Evolutionary conservation across 139 green algal species (phyloP).

Genomic region (Chlamydomonas asymmetrica): DNA sequence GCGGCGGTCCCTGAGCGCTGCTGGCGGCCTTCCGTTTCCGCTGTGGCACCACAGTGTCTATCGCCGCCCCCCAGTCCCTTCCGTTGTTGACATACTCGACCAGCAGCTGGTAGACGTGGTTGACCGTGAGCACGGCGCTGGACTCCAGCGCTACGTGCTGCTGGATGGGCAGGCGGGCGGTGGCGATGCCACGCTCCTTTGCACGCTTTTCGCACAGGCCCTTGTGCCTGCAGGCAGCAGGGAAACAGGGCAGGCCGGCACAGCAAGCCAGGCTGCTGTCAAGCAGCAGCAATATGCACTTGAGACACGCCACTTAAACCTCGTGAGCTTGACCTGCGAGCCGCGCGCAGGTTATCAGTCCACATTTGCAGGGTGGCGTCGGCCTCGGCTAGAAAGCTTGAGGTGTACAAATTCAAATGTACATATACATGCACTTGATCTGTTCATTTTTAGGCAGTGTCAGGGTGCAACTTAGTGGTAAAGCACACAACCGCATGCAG

Average conservation of each 20-base stretch:
- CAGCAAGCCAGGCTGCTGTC: not conserved
- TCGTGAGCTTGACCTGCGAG: too few relatives aligned
- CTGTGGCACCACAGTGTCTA: conserved; percentile 43
- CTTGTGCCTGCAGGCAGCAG: conserved; percentile 30
- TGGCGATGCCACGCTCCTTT: conserved; percentile 64
- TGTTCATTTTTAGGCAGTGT: too few relatives aligned
- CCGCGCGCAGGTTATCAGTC: too few relatives aligned
- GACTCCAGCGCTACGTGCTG: conserved; percentile 62
- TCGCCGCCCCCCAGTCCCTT: conserved; percentile 38
- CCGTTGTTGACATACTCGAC: conserved; percentile 23
- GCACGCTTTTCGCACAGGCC: conserved; percentile 59
- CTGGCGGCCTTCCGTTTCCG: too few relatives aligned
- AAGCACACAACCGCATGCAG: too few relatives aligned
- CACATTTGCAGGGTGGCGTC: too few relatives aligned
- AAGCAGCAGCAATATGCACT: not conserved
- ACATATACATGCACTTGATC: too few relatives aligned
- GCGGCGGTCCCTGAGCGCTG: too few relatives aligned
- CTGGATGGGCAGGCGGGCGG: conserved; percentile 77
- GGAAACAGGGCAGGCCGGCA: not conserved
- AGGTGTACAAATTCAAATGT: too few relatives aligned
- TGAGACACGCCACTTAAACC: too few relatives aligned
- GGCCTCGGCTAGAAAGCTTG: too few relatives aligned
- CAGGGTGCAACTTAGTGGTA: too few relatives aligned
- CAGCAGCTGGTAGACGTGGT: conserved; percentile 81
- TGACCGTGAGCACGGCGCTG: conserved; percentile 74